Conservation (phyloP, 306 rosid species). For the Urtica urens region DNA sequence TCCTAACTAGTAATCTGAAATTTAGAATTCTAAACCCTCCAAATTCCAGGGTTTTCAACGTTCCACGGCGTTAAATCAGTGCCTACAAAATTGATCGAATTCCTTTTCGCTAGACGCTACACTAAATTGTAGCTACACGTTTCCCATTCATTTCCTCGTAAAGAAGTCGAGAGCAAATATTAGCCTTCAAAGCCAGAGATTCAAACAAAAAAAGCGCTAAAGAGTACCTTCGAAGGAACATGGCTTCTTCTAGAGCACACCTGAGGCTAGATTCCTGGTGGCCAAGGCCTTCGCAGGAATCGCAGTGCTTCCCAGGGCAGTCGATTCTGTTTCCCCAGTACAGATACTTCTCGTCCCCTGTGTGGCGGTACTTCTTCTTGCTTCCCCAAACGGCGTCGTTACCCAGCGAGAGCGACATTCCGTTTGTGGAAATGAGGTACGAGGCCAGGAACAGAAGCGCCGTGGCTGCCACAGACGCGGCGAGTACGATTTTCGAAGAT, state of each 20-base stretch:
- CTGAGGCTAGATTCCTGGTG: slow-evolving; percentile 97
- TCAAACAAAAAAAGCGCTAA: too few relatives aligned
- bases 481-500: slow-evolving; percentile 32
- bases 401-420: slow-evolving; percentile 8
- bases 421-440: slow-evolving; percentile 36
- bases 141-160: too few relatives aligned
- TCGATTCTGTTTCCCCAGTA: slow-evolving; percentile 86
- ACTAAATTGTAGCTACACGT: too few relatives aligned
- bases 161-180: too few relatives aligned
- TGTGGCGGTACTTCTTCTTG: slow-evolving; percentile 6
- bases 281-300: slow-evolving; percentile 79
- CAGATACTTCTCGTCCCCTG: slow-evolving; percentile 39
- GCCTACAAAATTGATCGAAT: too few relatives aligned
- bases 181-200: too few relatives aligned
- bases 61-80: too few relatives aligned
- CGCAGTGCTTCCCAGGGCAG: slow-evolving; percentile 92
- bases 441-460: slow-evolving; percentile 37
- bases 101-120: too few relatives aligned
- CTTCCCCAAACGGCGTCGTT: slow-evolving; percentile 6
- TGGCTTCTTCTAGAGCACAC: slow-evolving; percentile 88
- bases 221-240: slow-evolving; percentile 54
- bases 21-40: too few relatives aligned
- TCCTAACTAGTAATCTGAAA: too few relatives aligned
- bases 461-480: slow-evolving; percentile 24
- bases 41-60: too few relatives aligned